A percentile compares a stretch with the other conserved stretches of the same genome.
phyloP scores from a whole-genome alignment of 176 grass and related monocot genomes.

The Phyllostachys edulis region DNA sequence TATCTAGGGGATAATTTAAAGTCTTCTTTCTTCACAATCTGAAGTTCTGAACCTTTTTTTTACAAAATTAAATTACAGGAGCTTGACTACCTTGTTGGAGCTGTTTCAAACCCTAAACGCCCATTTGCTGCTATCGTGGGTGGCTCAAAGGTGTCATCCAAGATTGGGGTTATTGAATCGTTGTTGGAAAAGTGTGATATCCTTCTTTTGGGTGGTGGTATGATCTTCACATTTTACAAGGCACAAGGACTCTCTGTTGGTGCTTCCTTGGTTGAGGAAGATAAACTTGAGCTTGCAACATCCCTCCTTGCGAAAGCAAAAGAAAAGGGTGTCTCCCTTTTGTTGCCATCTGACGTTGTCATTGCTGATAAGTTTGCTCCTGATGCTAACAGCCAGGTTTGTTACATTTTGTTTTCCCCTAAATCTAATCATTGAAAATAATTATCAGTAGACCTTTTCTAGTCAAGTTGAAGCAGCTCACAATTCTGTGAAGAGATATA shows the following conservation, averaged over 20 bases:
- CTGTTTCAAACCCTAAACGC: conserved; percentile 64
- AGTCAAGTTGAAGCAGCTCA: background rate
- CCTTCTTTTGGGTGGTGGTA: conserved; percentile 74
- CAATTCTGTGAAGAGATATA: conserved; percentile 12
- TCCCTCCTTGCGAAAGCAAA: conserved; percentile 65
- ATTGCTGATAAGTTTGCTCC: conserved; percentile 76
- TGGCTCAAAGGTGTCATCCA: conserved; percentile 80
- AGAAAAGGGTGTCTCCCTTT: conserved; percentile 64
- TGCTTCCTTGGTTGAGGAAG: conserved; percentile 70
- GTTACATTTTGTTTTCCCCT: background rate
- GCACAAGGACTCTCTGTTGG: conserved; percentile 71
- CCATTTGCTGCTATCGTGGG: conserved; percentile 77
- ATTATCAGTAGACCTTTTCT: conserved; percentile 7
- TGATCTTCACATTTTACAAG: conserved; percentile 91
- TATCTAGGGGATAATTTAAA: background rate
- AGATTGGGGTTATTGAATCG: conserved; percentile 75
- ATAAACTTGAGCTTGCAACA: conserved; percentile 67
- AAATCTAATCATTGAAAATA: background rate
- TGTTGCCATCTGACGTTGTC: conserved; percentile 64
- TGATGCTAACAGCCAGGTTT: conserved; percentile 70
- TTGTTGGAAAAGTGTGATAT: conserved; percentile 70
- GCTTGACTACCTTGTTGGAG: conserved; percentile 79
- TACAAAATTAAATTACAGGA: conserved; percentile 47
- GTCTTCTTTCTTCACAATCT: background rate
- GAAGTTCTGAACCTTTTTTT: conserved; percentile 14